Conservation (phyloP, 257 asterid genomes). For the Ajuga chamaepitys region DNA sequence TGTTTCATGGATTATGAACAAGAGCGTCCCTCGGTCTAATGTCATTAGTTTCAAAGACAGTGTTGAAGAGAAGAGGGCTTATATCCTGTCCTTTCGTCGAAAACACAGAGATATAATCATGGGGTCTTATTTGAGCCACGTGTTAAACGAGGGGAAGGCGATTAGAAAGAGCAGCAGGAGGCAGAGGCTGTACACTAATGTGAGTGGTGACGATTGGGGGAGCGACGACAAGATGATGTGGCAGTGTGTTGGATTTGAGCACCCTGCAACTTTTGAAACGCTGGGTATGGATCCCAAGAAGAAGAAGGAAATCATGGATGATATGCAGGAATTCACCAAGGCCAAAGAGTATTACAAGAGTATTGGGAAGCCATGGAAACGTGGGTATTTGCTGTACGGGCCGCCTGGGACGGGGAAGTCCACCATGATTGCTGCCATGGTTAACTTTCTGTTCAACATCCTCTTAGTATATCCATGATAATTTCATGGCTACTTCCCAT, state of each 20-base stretch:
- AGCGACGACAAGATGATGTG: not conserved
- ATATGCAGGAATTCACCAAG: not conserved
- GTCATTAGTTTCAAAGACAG: not conserved
- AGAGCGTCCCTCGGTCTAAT: not conserved
- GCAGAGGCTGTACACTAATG: constrained; percentile 2
- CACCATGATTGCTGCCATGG: constrained; percentile 13
- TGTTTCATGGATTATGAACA: constrained; percentile 3
- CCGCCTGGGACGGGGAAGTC: constrained; percentile 16
- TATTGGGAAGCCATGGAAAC: constrained; percentile 10
- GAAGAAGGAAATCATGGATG: constrained; percentile 13
- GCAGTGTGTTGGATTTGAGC: not conserved
- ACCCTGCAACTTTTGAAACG: constrained; percentile 6
- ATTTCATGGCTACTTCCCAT: too few relatives aligned
- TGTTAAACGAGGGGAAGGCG: constrained; percentile 10
- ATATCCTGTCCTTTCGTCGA: not conserved
- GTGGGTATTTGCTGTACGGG: constrained; percentile 11
- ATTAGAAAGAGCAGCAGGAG: constrained; percentile 2
- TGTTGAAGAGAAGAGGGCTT: constrained; percentile 8
- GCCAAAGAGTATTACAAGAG: not conserved
- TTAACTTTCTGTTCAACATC: constrained; percentile 5
- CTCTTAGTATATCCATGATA: too few relatives aligned
- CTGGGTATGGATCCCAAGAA: constrained; percentile 6
- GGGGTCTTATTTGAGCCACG: constrained; percentile 13
- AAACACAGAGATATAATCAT: not conserved
- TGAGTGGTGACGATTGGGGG: not conserved